Base-by-base conservation (phyloP, 2,329 filamentous ascomycete species). In the Ascomycota sp. region DNA sequence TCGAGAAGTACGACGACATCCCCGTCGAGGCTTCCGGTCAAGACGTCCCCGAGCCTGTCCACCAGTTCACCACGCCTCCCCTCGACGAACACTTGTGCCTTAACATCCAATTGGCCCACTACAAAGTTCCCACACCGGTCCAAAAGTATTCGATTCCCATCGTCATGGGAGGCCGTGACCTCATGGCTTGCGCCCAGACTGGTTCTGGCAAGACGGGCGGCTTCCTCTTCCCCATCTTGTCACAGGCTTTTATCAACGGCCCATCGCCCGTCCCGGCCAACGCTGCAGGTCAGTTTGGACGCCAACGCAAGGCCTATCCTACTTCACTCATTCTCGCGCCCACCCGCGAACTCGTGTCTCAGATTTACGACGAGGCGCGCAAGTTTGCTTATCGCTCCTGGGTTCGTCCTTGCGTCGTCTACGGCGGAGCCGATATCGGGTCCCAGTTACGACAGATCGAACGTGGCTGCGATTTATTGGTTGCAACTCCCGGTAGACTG, bases 121-220 rank as follows among this genome's bases (percentile, higher is more conserved):
- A 98, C 71, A 85, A 86, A 56, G 75, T 85, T 27, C 89, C 89
- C 32, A 98, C 89, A 2, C 89, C 89, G 19, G 89, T 98, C 31
- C 89, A 98, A 61, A 98, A 98, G 59, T 95, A 98, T 65, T 95
- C 89, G 4, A 93, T 98, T 33, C 89, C 89, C 41, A 98, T 98
- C 47, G 89, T 98, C 51, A 93, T 93, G 80, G 77, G 75, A 44
- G 89, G 89, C 39, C 83, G 89, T 59, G 89, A 98, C 58, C 65
- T 98, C 52, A 98, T 98, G 89, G 89, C 89, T 56, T 98, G 89
- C 66, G 89, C 89, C 46, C 89, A 98, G 69, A 98, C 89, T 44
- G 89, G 86, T 75, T 98, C 89, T 48, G 89, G 89, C 68, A 98
- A 98, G 72, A 98, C 89, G 53, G 89, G 89, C 65, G 89, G 89